phyloP scores from a whole-genome alignment of 257 asterid species.

The Sherardia arvensis region DNA sequence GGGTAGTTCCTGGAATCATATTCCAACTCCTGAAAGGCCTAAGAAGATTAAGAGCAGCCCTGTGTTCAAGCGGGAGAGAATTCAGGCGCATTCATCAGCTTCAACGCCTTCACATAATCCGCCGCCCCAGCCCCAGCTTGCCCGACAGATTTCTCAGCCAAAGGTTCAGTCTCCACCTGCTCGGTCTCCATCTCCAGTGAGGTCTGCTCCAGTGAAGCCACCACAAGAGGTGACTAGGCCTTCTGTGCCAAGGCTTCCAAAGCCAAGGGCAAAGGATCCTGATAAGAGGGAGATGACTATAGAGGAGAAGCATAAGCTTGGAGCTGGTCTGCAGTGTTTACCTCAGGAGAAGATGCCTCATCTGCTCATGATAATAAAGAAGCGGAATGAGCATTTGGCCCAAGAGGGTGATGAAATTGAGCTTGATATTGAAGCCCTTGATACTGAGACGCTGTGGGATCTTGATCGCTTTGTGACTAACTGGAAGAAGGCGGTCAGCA shows the following conservation, averaged over 20 bases:
- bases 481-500: constrained; percentile 96
- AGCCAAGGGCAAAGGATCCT: constrained; percentile 87
- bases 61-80: constrained; percentile 35
- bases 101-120: constrained; percentile 36
- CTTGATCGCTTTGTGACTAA: constrained; percentile 91
- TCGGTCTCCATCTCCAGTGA: constrained; percentile 44
- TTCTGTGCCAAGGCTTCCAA: constrained; percentile 49
- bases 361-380: constrained; percentile 66
- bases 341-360: constrained; percentile 99
- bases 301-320: constrained; percentile 96
- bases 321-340: constrained; percentile 74
- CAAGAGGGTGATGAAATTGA: constrained; percentile 98
- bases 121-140: neutral
- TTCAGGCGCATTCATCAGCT: constrained; percentile 66
- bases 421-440: constrained; percentile 94
- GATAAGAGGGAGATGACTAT: constrained; percentile 83
- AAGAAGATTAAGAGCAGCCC: constrained; percentile 45
- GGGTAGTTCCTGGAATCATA: constrained; percentile 69
- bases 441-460: constrained; percentile 92
- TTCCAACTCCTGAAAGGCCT: constrained; percentile 34
- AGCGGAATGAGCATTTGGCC: constrained; percentile 77
- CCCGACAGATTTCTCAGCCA: neutral
- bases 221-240: constrained; percentile 19
- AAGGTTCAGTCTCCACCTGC: constrained; percentile 24
- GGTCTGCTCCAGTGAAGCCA: constrained; percentile 28